A percentile compares a stretch with the other conserved stretches of the same genome.
Conservation (phyloP, 331 rosid genomes). For the Malus hybrid region DNA sequence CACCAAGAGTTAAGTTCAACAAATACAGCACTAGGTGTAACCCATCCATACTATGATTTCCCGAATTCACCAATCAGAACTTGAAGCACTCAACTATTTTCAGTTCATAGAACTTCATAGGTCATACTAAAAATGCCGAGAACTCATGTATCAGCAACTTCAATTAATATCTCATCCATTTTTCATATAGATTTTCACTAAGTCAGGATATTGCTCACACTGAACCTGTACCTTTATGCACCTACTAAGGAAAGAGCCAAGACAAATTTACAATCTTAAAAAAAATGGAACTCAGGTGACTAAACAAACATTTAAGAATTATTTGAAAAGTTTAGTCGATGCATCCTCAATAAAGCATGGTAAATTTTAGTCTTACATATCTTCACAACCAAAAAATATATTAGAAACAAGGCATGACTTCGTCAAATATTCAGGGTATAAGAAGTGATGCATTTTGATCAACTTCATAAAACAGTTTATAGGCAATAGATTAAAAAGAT, state of each 20-base stretch:
- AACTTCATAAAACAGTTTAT: too few relatives aligned
- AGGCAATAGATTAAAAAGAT: not conserved
- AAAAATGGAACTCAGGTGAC: not conserved
- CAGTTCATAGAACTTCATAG: not conserved
- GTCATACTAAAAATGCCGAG: not conserved
- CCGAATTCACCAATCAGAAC: not conserved
- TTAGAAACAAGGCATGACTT: not conserved
- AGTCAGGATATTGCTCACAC: not conserved
- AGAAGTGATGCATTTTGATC: not conserved
- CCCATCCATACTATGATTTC: not conserved
- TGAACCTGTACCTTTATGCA: not conserved
- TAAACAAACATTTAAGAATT: not conserved
- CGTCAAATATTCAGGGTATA: not conserved
- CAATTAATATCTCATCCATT: not conserved
- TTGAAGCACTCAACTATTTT: not conserved
- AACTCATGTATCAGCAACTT: not conserved
- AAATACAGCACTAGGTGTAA: not conserved
- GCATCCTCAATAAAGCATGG: not conserved
- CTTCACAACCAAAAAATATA: not conserved
- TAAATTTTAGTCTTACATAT: not conserved
- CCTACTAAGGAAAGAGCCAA: not conserved
- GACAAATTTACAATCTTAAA: not conserved
- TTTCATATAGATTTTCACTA: not conserved
- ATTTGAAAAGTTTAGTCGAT: not conserved
- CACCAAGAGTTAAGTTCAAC: conserved; percentile 17